Evolutionary conservation across 2,329 filamentous ascomycete genomes (phyloP), one percentile per base, ranked within the genome.

Genomic region (Epichloe elymi): DNA sequence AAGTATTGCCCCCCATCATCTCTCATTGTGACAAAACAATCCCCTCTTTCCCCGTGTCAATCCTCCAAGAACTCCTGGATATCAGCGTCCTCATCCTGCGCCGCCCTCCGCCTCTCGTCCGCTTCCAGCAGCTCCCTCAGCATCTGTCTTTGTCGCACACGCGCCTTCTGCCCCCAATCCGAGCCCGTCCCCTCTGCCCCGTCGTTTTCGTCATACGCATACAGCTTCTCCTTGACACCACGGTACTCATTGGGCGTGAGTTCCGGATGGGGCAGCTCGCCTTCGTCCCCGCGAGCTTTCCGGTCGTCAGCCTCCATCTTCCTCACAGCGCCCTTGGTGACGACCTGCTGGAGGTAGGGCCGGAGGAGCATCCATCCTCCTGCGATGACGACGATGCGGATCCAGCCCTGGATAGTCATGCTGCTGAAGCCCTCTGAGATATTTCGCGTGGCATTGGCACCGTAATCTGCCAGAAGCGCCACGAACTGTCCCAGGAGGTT

Each of bases 311-410:
- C 74, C 59, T 83, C 80, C 61, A 85, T 73, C 62, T 83, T 74
- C 60, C 75, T 75, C 64, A 82, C 78, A 61, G 86, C 80, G 55
- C 75, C 67, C 59, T 78, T 79, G 54, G 75, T 79, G 58, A 80
- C 81, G 38, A 80, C 67, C 61, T 83, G 84, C 60, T 90, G 74
- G 48, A 90, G 66, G 64, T 88, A 88, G 0, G 86, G 86, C 1
- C 88, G 81, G 23, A 88, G 60, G 49, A 93, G 75, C 56, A 82
- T 63, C 70, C 91, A 94, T 51, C 79, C 82, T 60, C 87, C 79
- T 19, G 88, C 77, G 54, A 88, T 77, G 57, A 81, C 74, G 57
- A 88, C 67, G 52, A 93, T 74, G 46, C 87, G 85, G 59, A 93
- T 74, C 72, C 75, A 81, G 41, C 74, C 69, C 57, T 79, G 67